Conservation (phyloP, 176 grass and related monocot genomes). For the Ensete ventricosum region DNA sequence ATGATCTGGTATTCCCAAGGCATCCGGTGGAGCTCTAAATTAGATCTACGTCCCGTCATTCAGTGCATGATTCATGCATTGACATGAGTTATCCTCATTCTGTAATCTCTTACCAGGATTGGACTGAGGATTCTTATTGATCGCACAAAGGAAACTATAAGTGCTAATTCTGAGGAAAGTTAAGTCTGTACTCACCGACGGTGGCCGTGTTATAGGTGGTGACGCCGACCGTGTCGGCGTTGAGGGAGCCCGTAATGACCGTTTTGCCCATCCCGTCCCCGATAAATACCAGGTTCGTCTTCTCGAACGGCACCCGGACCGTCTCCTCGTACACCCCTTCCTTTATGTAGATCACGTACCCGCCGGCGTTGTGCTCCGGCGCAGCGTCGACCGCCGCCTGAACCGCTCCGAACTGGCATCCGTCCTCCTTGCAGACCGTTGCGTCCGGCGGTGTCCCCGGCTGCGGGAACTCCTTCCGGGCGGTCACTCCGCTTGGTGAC, state of each 20-base stretch:
- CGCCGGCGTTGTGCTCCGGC: conserved; percentile 28
- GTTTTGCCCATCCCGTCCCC: conserved; percentile 78
- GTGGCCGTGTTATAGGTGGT: conserved; percentile 83
- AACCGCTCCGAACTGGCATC: conserved; percentile 2
- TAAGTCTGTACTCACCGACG: conserved; percentile 44
- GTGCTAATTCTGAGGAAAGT: neutral
- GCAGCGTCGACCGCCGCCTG: conserved; percentile 40
- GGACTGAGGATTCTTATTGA: too few species aligned
- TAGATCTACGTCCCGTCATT: too few species aligned
- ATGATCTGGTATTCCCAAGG: too few species aligned
- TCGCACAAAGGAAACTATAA: too few species aligned
- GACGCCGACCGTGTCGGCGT: conserved; percentile 51
- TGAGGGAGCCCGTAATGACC: conserved; percentile 71
- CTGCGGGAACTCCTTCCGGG: conserved; percentile 30
- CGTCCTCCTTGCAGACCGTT: conserved; percentile 2
- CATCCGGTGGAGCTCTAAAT: too few species aligned
- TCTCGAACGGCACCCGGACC: conserved; percentile 65
- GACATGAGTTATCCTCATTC: too few species aligned
- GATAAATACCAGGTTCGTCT: conserved; percentile 62
- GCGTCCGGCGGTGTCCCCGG: neutral
- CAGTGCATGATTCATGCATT: too few species aligned
- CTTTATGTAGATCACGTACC: conserved; percentile 69
- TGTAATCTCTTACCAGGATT: too few species aligned
- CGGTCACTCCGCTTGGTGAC: neutral
- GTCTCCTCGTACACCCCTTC: conserved; percentile 71